These are phyloP conservation scores for Fistulifera pelliculosa DNA, from an alignment of 108 stramenopile genomes.

Conservation along the genomic window DNA sequence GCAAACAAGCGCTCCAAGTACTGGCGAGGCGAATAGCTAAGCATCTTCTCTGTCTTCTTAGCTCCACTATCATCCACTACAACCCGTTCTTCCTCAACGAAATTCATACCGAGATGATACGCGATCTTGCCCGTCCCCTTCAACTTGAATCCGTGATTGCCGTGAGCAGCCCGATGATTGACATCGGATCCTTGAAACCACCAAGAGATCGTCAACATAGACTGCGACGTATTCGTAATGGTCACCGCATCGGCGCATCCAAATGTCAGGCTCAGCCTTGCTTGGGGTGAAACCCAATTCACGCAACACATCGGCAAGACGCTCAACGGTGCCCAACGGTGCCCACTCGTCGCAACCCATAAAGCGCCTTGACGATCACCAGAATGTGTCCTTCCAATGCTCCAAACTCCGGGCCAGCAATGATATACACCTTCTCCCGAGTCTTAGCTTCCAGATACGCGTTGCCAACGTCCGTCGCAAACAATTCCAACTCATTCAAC, in stretches of 20 bases:
- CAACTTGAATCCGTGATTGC: constrained; percentile 15
- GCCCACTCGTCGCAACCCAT: constrained; percentile 19
- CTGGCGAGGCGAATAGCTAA: neutral
- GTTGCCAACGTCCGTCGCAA: constrained; percentile 18
- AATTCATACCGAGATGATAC: constrained; percentile 8
- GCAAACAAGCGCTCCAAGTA: constrained; percentile 7
- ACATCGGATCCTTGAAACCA: constrained; percentile 10
- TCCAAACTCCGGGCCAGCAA: constrained; percentile 40
- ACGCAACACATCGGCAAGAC: constrained; percentile 4
- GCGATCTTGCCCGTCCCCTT: constrained; percentile 13
- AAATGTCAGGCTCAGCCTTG: constrained; percentile 28
- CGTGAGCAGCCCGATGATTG: constrained; percentile 1
- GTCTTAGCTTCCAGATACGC: constrained; percentile 18
- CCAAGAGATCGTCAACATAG: constrained; percentile 26
- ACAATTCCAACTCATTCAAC: constrained; percentile 21
- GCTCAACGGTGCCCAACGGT: constrained; percentile 13
- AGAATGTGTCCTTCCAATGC: constrained; percentile 16
- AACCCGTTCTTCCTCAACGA: constrained; percentile 11
- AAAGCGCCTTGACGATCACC: constrained; percentile 21
- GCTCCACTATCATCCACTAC: too few relatives aligned
- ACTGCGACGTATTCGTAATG: constrained; percentile 24
- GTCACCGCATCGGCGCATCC: constrained; percentile 15
- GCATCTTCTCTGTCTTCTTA: constrained; percentile 1
- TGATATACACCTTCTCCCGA: constrained; percentile 25
- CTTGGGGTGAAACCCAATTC: constrained; percentile 22